These are phyloP conservation scores for Trichoderma hamatum DNA, from an alignment of 2,329 filamentous ascomycete genomes.

Conservation along the genomic window DNA sequence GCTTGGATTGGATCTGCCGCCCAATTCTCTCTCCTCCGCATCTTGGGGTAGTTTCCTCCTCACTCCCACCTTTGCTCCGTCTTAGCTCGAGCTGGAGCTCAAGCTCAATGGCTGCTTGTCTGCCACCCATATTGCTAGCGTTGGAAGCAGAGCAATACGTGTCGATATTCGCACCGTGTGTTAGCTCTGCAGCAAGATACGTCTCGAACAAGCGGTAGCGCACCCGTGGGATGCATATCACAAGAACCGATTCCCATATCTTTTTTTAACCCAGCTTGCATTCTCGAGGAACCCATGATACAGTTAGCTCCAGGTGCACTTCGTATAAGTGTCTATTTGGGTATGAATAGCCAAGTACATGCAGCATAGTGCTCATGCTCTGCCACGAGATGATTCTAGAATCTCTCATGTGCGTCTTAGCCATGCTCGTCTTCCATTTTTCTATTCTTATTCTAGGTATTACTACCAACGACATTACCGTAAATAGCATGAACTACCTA, in stretches of 20 bases:
- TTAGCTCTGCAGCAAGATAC: constrained; percentile 6
- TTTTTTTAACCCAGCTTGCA: background rate
- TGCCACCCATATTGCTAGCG: constrained; percentile 9
- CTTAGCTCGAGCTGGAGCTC: constrained; percentile 19
- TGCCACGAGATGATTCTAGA: background rate
- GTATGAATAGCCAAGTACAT: background rate
- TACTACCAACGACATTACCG: background rate
- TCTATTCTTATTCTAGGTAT: background rate
- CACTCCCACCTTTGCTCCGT: constrained; percentile 16
- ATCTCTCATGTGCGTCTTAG: background rate
- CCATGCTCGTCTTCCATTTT: background rate
- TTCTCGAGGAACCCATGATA: background rate
- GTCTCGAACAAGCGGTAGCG: constrained; percentile 10
- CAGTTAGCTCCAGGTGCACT: background rate
- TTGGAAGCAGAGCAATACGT: background rate
- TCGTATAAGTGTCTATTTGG: background rate
- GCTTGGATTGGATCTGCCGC: background rate
- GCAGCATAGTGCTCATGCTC: background rate
- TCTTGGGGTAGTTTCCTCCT: constrained; percentile 5
- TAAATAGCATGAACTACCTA: background rate
- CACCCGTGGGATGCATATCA: constrained; percentile 8
- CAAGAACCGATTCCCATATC: constrained; percentile 7
- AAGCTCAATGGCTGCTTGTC: constrained; percentile 15
- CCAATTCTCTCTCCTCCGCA: constrained; percentile 2
- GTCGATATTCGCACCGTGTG: constrained; percentile 4